Evolutionary conservation across 2,329 filamentous ascomycete genomes (phyloP).

Genomic region (Simplicillium sp.): DNA sequence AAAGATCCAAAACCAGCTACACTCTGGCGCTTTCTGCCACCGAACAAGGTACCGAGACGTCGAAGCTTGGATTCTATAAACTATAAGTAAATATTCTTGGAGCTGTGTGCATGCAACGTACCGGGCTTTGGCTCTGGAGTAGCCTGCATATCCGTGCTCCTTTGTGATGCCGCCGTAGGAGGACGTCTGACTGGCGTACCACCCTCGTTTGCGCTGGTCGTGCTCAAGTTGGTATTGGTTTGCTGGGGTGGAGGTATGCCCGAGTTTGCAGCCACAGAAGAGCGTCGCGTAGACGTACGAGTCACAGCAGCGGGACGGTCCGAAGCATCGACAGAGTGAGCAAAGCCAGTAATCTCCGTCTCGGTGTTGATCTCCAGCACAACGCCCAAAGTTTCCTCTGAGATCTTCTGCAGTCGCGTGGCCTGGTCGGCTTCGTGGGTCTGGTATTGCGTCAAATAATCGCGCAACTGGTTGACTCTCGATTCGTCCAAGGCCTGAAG

Average conservation of each 20-base stretch:
- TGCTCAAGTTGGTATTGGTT: background rate
- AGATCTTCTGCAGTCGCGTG: slow-evolving; percentile 62
- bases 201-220: slow-evolving; percentile 3
- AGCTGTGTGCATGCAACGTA: background rate
- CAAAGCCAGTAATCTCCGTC: slow-evolving; percentile 75
- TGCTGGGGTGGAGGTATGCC: too few relatives aligned
- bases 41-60: slow-evolving; percentile 60
- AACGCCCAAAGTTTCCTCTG: slow-evolving; percentile 71
- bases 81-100: slow-evolving; percentile 16
- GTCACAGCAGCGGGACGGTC: slow-evolving; percentile 23
- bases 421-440: slow-evolving; percentile 87
- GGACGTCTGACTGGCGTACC: slow-evolving; percentile 1
- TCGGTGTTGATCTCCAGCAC: slow-evolving; percentile 80
- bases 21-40: slow-evolving; percentile 54
- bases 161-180: background rate
- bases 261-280: slow-evolving; percentile 19
- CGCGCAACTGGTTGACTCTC: slow-evolving; percentile 79
- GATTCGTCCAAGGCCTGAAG: slow-evolving; percentile 86
- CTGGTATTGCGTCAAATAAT: slow-evolving; percentile 84
- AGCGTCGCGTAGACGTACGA: slow-evolving; percentile 30
- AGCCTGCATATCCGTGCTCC: slow-evolving; percentile 2
- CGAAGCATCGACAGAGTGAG: slow-evolving; percentile 31
- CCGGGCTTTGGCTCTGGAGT: background rate
- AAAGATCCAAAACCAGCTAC: slow-evolving; percentile 49
- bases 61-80: slow-evolving; percentile 45